Percentiles rank a stretch among this genome's conserved stretches.
Conservation (phyloP, 2,329 filamentous ascomycete genomes). For the Diplodia corticola region DNA sequence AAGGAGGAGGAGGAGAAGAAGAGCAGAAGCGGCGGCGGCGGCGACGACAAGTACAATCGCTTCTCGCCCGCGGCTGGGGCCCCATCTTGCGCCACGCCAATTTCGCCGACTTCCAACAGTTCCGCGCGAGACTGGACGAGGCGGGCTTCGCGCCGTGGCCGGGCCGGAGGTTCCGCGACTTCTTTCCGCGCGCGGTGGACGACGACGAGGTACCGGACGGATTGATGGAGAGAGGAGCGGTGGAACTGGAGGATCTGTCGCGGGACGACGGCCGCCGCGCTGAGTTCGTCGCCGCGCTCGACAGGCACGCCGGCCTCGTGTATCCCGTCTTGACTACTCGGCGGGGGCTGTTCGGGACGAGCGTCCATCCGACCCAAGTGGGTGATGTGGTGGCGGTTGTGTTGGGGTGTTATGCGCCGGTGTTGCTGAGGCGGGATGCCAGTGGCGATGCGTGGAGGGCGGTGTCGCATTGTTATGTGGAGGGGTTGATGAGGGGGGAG, state of each 20-base stretch:
- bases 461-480: slow-evolving; percentile 27
- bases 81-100: not conserved
- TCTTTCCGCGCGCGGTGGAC: not conserved
- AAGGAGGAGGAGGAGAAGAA: not conserved
- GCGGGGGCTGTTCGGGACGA: not conserved
- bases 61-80: not conserved
- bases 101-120: not conserved
- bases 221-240: too few relatives aligned
- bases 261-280: not conserved
- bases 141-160: not conserved
- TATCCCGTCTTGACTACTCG: not conserved
- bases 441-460: slow-evolving; percentile 28
- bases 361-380: not conserved
- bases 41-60: not conserved
- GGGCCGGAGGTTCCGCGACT: not conserved
- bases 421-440: slow-evolving; percentile 25
- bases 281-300: not conserved
- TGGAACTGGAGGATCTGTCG: fast-evolving
- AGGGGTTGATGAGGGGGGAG: not conserved
- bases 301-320: not conserved
- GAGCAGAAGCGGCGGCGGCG: not conserved
- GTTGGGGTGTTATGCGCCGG: slow-evolving; percentile 23
- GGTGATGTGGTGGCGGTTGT: slow-evolving; percentile 5
- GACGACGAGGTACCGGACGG: too few relatives aligned
- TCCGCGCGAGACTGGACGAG: not conserved